phyloP scores from a whole-genome alignment of 2,329 filamentous ascomycete species.

The Gaeumannomyces sp. region DNA sequence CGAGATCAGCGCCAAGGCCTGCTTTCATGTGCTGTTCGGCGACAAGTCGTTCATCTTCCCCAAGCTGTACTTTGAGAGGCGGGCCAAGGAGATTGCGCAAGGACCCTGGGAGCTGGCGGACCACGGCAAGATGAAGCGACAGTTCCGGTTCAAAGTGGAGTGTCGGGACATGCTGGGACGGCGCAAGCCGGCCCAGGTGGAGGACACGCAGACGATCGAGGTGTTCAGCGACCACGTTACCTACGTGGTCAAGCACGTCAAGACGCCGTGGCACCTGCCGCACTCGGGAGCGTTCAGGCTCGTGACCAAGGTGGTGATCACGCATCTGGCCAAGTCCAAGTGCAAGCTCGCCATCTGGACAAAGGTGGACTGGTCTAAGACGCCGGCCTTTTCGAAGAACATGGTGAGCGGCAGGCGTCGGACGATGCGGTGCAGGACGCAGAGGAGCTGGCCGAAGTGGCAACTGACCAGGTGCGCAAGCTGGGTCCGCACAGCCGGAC shows the following conservation, averaged over 20 bases:
- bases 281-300: slow-evolving; percentile 73
- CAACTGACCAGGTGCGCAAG: slow-evolving; percentile 70
- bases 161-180: slow-evolving; percentile 59
- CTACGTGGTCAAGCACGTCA: slow-evolving; percentile 57
- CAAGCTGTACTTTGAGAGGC: slow-evolving; percentile 77
- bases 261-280: slow-evolving; percentile 77
- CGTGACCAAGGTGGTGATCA: slow-evolving; percentile 87
- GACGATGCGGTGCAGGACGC: slow-evolving; percentile 68
- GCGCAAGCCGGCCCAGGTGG: slow-evolving; percentile 55
- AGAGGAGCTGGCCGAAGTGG: slow-evolving; percentile 67
- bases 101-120: slow-evolving; percentile 75
- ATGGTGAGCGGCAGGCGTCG: slow-evolving; percentile 64
- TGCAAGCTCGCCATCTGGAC: slow-evolving; percentile 87
- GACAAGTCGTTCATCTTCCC: slow-evolving; percentile 95
- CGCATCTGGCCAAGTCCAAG: slow-evolving; percentile 83
- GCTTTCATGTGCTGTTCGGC: slow-evolving; percentile 94
- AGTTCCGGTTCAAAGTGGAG: slow-evolving; percentile 75
- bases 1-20: slow-evolving; percentile 84
- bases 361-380: slow-evolving; percentile 77
- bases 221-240: slow-evolving; percentile 69
- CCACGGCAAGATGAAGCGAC: slow-evolving; percentile 59
- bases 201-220: slow-evolving; percentile 83
- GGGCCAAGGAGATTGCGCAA: slow-evolving; percentile 74
- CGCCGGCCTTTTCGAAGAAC: slow-evolving; percentile 53
- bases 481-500: slow-evolving; percentile 69